phyloP scores from a whole-genome alignment of 768 basidiomycete genomes.

The Lepiota subincarnata region DNA sequence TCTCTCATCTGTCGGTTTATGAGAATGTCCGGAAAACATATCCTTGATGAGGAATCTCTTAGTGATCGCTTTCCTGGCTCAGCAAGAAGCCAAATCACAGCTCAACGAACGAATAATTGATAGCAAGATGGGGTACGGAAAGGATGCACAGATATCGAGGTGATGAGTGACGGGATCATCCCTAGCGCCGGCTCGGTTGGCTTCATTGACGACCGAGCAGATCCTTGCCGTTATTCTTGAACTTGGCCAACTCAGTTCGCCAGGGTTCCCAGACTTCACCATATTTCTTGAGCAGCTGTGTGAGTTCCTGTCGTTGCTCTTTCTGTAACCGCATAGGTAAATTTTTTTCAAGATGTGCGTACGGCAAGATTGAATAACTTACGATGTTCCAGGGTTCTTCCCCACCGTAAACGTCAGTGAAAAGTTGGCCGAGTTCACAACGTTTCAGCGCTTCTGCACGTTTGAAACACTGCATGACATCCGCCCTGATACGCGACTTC shows the following conservation, averaged over 20 bases:
- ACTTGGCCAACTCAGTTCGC: conserved; percentile 72
- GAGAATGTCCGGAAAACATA: background rate
- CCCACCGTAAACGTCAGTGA: conserved; percentile 85
- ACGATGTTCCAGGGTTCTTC: conserved; percentile 84
- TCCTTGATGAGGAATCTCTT: too few relatives aligned
- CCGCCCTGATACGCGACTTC: conserved; percentile 61
- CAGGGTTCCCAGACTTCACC: conserved; percentile 86
- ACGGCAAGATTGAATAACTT: conserved; percentile 23
- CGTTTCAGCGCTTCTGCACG: conserved; percentile 68
- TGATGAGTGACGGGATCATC: background rate
- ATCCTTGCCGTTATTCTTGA: conserved; percentile 69
- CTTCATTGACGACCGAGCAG: conserved; percentile 26
- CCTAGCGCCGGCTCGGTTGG: background rate
- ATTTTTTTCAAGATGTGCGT: background rate
- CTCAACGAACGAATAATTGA: too few relatives aligned
- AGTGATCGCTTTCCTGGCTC: too few relatives aligned
- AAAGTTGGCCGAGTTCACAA: conserved; percentile 72
- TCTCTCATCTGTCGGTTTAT: background rate
- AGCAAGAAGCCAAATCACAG: too few relatives aligned
- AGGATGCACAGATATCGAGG: background rate
- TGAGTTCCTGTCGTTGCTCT: conserved; percentile 82
- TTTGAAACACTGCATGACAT: conserved; percentile 77
- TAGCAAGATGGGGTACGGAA: too few relatives aligned
- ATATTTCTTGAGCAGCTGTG: conserved; percentile 74
- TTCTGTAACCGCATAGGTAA: conserved; percentile 37